Conservation (phyloP, 169 alveolate genomes). For the Eimeria acervulina region DNA sequence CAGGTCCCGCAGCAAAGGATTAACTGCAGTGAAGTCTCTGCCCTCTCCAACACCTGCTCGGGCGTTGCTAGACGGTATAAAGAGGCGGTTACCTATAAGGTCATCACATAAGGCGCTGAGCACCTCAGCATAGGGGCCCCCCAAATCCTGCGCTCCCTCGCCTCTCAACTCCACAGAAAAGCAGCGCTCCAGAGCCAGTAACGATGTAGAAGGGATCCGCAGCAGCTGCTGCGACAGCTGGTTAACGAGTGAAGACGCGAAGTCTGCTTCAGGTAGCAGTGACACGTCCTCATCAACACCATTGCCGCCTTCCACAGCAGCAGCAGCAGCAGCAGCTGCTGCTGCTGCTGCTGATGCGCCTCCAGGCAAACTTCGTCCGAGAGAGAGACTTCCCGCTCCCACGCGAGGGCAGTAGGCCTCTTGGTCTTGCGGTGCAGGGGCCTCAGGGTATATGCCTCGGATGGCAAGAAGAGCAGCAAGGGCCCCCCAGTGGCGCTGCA, state of each 20-base stretch:
- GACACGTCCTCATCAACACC: slow-evolving; percentile 39
- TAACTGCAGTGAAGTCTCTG: slow-evolving; percentile 61
- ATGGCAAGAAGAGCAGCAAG: slow-evolving; percentile 17
- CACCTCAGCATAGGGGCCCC: slow-evolving; percentile 82
- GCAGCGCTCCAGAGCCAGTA: slow-evolving; percentile 69
- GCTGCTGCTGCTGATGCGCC: not conserved
- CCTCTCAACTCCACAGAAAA: slow-evolving; percentile 74
- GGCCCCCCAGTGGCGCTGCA: slow-evolving; percentile 62
- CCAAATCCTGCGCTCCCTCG: slow-evolving; percentile 82
- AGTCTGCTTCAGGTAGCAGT: not conserved
- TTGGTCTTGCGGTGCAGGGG: slow-evolving; percentile 21
- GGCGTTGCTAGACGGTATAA: slow-evolving; percentile 71
- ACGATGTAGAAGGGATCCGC: slow-evolving; percentile 31
- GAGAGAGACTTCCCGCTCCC: slow-evolving; percentile 15
- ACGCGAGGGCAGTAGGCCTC: slow-evolving; percentile 17
- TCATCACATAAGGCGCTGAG: slow-evolving; percentile 79
- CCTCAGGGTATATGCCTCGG: not conserved
- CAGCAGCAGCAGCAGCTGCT: slow-evolving; percentile 25
- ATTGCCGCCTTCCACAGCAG: not conserved
- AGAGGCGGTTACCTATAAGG: slow-evolving; percentile 21
- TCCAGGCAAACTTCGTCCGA: slow-evolving; percentile 16
- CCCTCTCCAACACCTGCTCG: slow-evolving; percentile 73
- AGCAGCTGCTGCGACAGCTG: slow-evolving; percentile 76
- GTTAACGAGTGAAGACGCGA: slow-evolving; percentile 4
- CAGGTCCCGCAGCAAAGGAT: slow-evolving; percentile 65